Percentiles rank a stretch among this genome's conserved stretches.
Evolutionary conservation across 78 protist genomes (phyloP).

Genomic region (Dictyostelium firmibasis): DNA sequence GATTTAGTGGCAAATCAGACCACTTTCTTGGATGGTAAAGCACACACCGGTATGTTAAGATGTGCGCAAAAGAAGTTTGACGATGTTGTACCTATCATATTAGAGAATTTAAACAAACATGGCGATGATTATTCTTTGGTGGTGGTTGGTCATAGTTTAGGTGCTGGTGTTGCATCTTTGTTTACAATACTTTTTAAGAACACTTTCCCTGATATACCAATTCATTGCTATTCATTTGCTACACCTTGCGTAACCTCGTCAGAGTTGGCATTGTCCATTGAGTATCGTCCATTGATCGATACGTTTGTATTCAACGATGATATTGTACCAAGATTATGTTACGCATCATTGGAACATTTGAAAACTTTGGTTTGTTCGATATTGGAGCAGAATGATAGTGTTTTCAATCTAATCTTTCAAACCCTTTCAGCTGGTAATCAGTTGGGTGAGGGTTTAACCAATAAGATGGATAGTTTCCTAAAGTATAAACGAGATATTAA

Average conservation of each 20-base stretch:
- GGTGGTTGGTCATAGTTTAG: slow-evolving; percentile 72
- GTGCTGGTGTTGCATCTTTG: slow-evolving; percentile 61
- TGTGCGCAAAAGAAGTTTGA: slow-evolving; percentile 58
- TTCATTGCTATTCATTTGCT: slow-evolving; percentile 80
- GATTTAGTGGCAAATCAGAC: slow-evolving; percentile 72
- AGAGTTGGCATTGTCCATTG: slow-evolving; percentile 50
- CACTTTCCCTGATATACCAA: slow-evolving; percentile 43
- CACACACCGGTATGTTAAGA: slow-evolving; percentile 71
- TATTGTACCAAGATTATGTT: slow-evolving; percentile 73
- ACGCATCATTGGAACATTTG: slow-evolving; percentile 55
- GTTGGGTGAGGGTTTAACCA: slow-evolving; percentile 51
- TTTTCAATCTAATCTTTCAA: slow-evolving; percentile 33
- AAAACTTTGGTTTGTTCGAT: slow-evolving; percentile 22
- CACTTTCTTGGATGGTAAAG: slow-evolving; percentile 32
- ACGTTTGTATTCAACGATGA: slow-evolving; percentile 74
- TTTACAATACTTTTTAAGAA: slow-evolving; percentile 46
- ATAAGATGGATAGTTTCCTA: slow-evolving; percentile 33
- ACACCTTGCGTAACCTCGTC: slow-evolving; percentile 60
- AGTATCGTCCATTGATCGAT: slow-evolving; percentile 10
- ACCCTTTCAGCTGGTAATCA: slow-evolving; percentile 58
- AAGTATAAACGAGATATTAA: slow-evolving; percentile 37
- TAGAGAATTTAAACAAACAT: neutral
- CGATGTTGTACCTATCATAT: slow-evolving; percentile 5
- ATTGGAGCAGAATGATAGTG: slow-evolving; percentile 26
- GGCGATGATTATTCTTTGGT: slow-evolving; percentile 17